A percentile compares a stretch with the other conserved stretches of the same genome.
These are phyloP conservation scores for Cupressus sempervirens DNA, from an alignment of 75 land plant genomes.

Conservation along the genomic window DNA sequence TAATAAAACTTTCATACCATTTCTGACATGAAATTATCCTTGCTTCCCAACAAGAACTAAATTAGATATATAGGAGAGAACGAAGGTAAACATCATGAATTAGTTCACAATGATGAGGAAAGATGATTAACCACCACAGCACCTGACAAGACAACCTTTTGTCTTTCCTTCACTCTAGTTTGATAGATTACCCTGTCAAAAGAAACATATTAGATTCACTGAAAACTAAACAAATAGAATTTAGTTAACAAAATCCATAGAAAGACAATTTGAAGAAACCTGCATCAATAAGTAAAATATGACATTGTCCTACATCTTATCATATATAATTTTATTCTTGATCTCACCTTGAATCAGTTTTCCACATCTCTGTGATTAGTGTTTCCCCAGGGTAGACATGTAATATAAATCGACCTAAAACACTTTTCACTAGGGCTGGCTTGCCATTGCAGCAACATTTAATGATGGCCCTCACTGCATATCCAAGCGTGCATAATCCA, in stretches of 20 bases:
- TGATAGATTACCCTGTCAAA: constrained; percentile 58
- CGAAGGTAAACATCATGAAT: neutral
- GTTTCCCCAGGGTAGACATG: constrained; percentile 97
- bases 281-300: neutral
- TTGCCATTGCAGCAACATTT: constrained; percentile 64
- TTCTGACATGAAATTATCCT: neutral
- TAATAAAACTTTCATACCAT: neutral
- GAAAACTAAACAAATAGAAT: constrained; percentile 5
- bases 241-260: neutral
- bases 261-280: neutral
- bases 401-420: constrained; percentile 69
- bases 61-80: neutral
- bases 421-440: constrained; percentile 43
- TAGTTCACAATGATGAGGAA: constrained; percentile 30
- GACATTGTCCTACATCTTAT: neutral
- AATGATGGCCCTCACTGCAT: constrained; percentile 78
- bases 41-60: neutral
- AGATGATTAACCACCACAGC: constrained; percentile 32
- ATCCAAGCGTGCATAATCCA: constrained; percentile 92
- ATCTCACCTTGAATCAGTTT: constrained; percentile 42
- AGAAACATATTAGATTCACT: neutral
- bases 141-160: constrained; percentile 68
- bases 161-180: constrained; percentile 68
- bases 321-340: no score
- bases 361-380: constrained; percentile 90